phyloP scores from a whole-genome alignment of 352 stramenopile species.

The Phytopythium delawarense region DNA sequence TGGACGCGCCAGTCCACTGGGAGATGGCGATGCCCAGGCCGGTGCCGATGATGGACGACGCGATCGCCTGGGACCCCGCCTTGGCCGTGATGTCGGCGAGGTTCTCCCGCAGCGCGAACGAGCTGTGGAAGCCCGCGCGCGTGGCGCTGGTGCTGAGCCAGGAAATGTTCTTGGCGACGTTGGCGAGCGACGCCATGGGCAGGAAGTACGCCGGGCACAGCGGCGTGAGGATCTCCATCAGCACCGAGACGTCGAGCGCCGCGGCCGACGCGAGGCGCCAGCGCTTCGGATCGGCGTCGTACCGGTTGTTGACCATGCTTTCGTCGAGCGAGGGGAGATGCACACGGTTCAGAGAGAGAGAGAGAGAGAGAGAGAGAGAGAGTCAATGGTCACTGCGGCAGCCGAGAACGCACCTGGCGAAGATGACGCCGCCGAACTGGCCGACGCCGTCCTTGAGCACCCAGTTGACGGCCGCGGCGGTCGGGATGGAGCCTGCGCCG shows the following conservation, averaged over 20 bases:
- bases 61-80: conserved; percentile 91
- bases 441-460: conserved; percentile 96
- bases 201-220: conserved; percentile 84
- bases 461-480: conserved; percentile 94
- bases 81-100: conserved; percentile 97
- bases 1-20: conserved; percentile 49
- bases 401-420: conserved; percentile 37
- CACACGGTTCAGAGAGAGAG: too few species aligned
- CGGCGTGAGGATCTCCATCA: conserved; percentile 91
- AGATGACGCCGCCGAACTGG: conserved; percentile 94
- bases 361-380: too few species aligned
- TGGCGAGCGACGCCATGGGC: conserved; percentile 83
- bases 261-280: conserved; percentile 91
- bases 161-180: conserved; percentile 95
- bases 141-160: conserved; percentile 94
- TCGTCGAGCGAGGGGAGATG: too few species aligned
- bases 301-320: conserved; percentile 87
- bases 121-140: conserved; percentile 93
- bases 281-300: conserved; percentile 93
- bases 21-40: conserved; percentile 63
- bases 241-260: conserved; percentile 86
- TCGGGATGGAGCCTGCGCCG: conserved; percentile 77
- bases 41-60: conserved; percentile 85
- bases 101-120: conserved; percentile 87
- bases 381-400: not conserved